Percentiles rank a stretch among this genome's conserved stretches.
Conservation (phyloP, 257 asterid genomes). For the Lycium ferocissimum region DNA sequence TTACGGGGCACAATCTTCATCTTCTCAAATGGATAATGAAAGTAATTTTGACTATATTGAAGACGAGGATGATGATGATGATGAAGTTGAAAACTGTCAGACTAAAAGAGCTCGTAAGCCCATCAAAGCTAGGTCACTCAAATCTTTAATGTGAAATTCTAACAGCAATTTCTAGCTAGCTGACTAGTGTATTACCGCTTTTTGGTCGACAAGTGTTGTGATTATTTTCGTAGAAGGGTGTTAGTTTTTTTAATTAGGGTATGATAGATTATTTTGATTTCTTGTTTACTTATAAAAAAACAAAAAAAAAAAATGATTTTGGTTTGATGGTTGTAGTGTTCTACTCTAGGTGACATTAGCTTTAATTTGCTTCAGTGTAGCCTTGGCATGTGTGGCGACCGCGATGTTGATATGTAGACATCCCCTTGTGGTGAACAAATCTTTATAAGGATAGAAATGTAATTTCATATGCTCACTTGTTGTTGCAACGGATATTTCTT, state of each 20-base stretch:
- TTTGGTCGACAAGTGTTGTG: not conserved
- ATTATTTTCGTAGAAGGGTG: not conserved
- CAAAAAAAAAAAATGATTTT: no score
- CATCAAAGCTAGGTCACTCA: slow-evolving; percentile 78
- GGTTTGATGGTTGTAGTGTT: not conserved
- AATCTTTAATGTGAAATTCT: slow-evolving; percentile 70
- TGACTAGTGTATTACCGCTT: not conserved
- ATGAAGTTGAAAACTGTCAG: slow-evolving; percentile 32
- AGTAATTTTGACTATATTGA: slow-evolving; percentile 42
- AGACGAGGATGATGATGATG: slow-evolving; percentile 35
- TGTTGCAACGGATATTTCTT: not conserved
- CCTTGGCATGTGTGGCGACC: not conserved
- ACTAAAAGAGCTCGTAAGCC: slow-evolving; percentile 65
- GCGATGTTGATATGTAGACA: not conserved
- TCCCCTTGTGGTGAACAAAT: not conserved
- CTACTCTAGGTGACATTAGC: not conserved
- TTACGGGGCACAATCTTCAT: slow-evolving; percentile 9
- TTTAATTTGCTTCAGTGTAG: not conserved
- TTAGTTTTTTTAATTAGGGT: not conserved
- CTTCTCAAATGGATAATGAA: slow-evolving; percentile 31
- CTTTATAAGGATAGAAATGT: not conserved
- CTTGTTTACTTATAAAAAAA: not conserved
- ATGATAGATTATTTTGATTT: not conserved
- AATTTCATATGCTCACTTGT: not conserved
- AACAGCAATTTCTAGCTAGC: not conserved